Conservation (phyloP, 371 early-diverging fungal species). For the Mortierella sp. region DNA sequence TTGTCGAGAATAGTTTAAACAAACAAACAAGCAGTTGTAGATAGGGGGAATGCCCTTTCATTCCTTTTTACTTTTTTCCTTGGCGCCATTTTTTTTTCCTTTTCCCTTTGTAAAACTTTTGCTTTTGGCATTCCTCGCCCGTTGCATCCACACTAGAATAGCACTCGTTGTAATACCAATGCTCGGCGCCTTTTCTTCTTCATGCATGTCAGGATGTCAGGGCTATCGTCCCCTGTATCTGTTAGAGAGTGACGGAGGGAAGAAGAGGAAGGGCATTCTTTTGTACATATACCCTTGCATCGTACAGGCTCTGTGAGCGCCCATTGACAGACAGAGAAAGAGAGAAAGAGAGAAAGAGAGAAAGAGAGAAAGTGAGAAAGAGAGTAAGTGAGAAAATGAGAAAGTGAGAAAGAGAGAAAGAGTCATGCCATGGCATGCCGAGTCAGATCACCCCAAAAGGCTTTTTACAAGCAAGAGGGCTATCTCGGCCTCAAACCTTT, state of each 20-base stretch:
- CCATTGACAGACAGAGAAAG: background rate
- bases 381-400: background rate
- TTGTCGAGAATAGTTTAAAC: no score
- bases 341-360: no score
- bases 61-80: background rate
- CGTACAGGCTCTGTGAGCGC: conserved; percentile 6
- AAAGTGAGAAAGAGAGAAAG: background rate
- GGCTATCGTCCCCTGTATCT: no score
- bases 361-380: background rate
- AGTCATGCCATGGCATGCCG: background rate
- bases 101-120: background rate
- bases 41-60: background rate
- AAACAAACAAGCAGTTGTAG: background rate
- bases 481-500: conserved; percentile 1
- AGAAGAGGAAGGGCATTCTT: no score
- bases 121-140: background rate
- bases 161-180: no score
- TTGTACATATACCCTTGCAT: background rate
- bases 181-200: background rate
- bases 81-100: background rate
- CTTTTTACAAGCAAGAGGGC: background rate
- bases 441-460: background rate
- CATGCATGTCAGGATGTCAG: no score
- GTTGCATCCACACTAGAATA: background rate
- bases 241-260: background rate